phyloP scores from a whole-genome alignment of 148 eudicot genomes.

The Spergularia bocconei region DNA sequence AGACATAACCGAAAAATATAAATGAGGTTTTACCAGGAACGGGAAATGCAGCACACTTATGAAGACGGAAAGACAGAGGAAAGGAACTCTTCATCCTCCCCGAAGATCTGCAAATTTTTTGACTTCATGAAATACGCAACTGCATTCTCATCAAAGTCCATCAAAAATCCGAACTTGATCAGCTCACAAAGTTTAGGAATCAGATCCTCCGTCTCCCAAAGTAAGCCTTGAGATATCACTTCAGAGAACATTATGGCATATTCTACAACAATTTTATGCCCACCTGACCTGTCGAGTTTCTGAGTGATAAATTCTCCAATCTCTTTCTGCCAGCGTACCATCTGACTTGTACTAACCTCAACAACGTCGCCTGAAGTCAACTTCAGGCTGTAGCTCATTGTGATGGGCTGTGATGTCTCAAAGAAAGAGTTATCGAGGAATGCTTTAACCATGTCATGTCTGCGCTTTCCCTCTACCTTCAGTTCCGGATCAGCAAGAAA shows the following conservation, averaged over 20 bases:
- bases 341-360: constrained; percentile 29
- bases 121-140: constrained; percentile 48
- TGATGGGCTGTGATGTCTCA: constrained; percentile 38
- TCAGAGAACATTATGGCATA: constrained; percentile 47
- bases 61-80: constrained; percentile 34
- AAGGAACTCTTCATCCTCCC: constrained; percentile 49
- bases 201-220: constrained; percentile 51
- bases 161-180: constrained; percentile 47
- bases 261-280: constrained; percentile 35
- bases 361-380: constrained; percentile 41
- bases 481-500: constrained; percentile 43
- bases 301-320: constrained; percentile 31
- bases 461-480: constrained; percentile 34
- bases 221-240: constrained; percentile 51
- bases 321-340: constrained; percentile 57
- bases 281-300: constrained; percentile 36
- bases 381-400: constrained; percentile 32
- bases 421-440: constrained; percentile 35
- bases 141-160: constrained; percentile 51
- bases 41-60: constrained; percentile 7
- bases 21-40: too few relatives aligned
- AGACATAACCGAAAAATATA: too few relatives aligned
- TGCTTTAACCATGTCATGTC: constrained; percentile 37
- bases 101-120: constrained; percentile 46
- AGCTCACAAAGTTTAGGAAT: constrained; percentile 43